These are phyloP conservation scores for Afroboletus lepidellus DNA, from an alignment of 1,284 basidiomycete species.

Conservation along the genomic window DNA sequence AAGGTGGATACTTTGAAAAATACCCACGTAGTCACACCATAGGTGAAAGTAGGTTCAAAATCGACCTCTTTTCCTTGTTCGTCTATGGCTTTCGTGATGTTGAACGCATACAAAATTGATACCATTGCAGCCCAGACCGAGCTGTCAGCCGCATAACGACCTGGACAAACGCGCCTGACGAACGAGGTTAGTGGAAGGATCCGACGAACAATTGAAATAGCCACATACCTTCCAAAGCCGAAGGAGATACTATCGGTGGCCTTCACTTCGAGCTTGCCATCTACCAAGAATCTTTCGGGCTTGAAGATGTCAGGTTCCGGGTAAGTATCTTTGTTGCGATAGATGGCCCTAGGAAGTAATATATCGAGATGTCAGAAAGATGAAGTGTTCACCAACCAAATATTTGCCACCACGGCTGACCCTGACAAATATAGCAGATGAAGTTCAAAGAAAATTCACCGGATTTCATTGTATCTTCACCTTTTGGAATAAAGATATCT, in stretches of 20 bases:
- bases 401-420: slow-evolving; percentile 42
- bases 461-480: no score
- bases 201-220: neutral
- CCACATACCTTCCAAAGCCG: slow-evolving; percentile 42
- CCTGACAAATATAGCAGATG: slow-evolving; percentile 12
- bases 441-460: no score
- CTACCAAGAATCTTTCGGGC: slow-evolving; percentile 35
- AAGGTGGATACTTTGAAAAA: no score
- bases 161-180: no score
- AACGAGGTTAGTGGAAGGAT: neutral
- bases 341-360: no score
- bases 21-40: no score
- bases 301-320: slow-evolving; percentile 41
- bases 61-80: slow-evolving; percentile 19
- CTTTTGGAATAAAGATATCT: no score
- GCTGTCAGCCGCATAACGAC: slow-evolving; percentile 28
- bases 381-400: no score
- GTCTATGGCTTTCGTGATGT: slow-evolving; percentile 18
- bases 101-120: slow-evolving; percentile 21
- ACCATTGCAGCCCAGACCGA: slow-evolving; percentile 26
- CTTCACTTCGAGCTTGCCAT: slow-evolving; percentile 32
- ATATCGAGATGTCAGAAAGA: neutral
- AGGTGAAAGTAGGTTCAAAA: slow-evolving; percentile 19
- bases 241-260: slow-evolving; percentile 33
- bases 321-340: no score